phyloP scores from a whole-genome alignment of 2,329 filamentous ascomycete species.

The Ophiobolus disseminans region DNA sequence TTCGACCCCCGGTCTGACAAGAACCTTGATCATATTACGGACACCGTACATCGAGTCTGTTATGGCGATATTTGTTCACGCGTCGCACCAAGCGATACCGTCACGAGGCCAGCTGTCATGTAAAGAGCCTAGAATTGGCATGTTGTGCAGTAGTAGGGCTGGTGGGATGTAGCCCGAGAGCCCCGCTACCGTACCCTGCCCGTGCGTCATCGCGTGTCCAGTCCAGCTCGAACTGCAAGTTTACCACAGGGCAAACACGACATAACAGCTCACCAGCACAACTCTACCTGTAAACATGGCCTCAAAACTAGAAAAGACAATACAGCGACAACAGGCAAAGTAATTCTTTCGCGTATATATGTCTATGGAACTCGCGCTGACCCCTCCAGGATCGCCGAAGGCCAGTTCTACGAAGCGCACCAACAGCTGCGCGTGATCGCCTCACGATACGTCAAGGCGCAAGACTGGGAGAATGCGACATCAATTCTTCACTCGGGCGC shows the following conservation, averaged over 20 bases:
- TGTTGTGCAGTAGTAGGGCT: too few relatives aligned
- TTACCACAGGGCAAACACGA: background rate
- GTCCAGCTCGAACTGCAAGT: too few relatives aligned
- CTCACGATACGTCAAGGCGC: slow-evolving; percentile 87
- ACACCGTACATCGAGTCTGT: too few relatives aligned
- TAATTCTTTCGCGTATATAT: slow-evolving; percentile 38
- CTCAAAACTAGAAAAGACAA: slow-evolving; percentile 72
- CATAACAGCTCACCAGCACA: background rate
- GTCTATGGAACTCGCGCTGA: slow-evolving; percentile 15
- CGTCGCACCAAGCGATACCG: too few relatives aligned
- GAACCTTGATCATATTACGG: too few relatives aligned
- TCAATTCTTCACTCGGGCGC: slow-evolving; percentile 87
- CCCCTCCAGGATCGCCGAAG: slow-evolving; percentile 75
- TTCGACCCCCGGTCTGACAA: too few relatives aligned
- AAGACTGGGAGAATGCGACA: slow-evolving; percentile 83
- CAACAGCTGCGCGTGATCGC: slow-evolving; percentile 97
- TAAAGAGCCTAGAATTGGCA: too few relatives aligned
- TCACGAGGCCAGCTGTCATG: too few relatives aligned
- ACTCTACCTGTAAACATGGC: slow-evolving; percentile 28
- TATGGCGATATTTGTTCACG: too few relatives aligned
- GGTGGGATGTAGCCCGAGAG: background rate
- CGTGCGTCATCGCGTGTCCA: slow-evolving; percentile 30
- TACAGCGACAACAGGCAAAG: slow-evolving; percentile 80
- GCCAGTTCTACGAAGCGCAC: slow-evolving; percentile 96
- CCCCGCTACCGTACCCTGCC: slow-evolving; percentile 11